Base-by-base conservation (phyloP, 345 rosid genomes). In the Clarkia xantiana region DNA sequence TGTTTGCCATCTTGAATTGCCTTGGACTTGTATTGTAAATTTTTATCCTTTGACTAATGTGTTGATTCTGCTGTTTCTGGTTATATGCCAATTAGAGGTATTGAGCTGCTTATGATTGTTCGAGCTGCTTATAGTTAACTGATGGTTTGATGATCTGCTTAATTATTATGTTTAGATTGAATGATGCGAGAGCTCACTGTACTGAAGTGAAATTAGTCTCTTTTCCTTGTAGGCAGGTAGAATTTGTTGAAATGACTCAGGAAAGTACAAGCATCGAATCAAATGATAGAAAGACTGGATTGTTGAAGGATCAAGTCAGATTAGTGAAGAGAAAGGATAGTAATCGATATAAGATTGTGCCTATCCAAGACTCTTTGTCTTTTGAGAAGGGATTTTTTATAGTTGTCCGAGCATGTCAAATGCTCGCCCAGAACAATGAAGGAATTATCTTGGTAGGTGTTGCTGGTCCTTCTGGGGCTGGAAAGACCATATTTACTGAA, bases 391-490 rank as follows among this genome's bases (percentile, higher is more conserved):
- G 97, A 13, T 90, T 90, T 71, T 82, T 76, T 45, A 70, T 81
- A n/a, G 84, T 86, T 25, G 74, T 90, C 58, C 95, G 95, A 6
- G 91, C 91, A 6, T 79, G 94, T 70, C 97, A 90, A 48, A 58
- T 86, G 76, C 68, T 86, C 17, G 81, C 86, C 17, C 94, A 90
- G 66, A 80, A 73, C 66, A 86, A 80, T 61, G 82, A 90, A 42
- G 91, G 95, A 61, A 77, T 90, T 1, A 69, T 79, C 59, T 51
- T 90, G 75, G 76, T 86, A 46, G 97, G 95, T 7, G 66, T 90
- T 43, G 95, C 97, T 16, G 97, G 97, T 42, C 97, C 97, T 63
- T 90, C 97, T 62, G 97, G 97, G 56, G 94, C 97, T 18, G 97
- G 97, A 60, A 90, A 90, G 81, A 78, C 94, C 10, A 70, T 90